Evolutionary conservation across 192 early-diverging fungal species (phyloP).

Genomic region (Coemansia sp.): DNA sequence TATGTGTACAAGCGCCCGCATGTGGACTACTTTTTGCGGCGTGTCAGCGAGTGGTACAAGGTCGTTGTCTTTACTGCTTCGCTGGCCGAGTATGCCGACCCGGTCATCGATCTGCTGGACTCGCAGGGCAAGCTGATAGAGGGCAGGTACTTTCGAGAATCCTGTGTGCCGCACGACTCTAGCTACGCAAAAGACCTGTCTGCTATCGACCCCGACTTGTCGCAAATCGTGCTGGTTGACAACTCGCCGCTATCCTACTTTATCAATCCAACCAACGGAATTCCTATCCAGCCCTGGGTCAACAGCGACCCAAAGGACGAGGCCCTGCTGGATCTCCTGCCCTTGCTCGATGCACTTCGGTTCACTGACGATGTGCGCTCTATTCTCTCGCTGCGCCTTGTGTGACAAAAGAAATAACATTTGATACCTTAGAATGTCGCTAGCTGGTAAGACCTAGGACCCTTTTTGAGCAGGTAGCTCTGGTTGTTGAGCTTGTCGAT

Average conservation of each 20-base stretch:
- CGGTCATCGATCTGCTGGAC: conserved; percentile 61
- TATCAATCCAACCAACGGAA: conserved; percentile 68
- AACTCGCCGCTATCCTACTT: conserved; percentile 74
- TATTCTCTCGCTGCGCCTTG: conserved; percentile 43
- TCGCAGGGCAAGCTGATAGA: conserved; percentile 57
- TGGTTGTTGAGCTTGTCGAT: conserved; percentile 73
- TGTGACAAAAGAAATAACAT: conserved; percentile 15
- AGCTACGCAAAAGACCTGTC: conserved; percentile 69
- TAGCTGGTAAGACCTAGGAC: conserved; percentile 62
- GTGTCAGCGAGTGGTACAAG: conserved; percentile 60
- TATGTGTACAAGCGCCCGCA: conserved; percentile 65
- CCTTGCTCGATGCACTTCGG: conserved; percentile 59
- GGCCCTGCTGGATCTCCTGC: conserved; percentile 61
- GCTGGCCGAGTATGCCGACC: conserved; percentile 67
- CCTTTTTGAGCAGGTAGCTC: conserved; percentile 70
- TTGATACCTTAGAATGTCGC: conserved; percentile 30
- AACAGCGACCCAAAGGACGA: conserved; percentile 65
- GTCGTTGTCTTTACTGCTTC: conserved; percentile 75
- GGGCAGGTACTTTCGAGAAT: conserved; percentile 65
- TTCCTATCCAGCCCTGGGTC: conserved; percentile 69
- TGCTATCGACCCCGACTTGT: conserved; percentile 61
- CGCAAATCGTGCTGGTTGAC: conserved; percentile 67
- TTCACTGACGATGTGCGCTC: conserved; percentile 68
- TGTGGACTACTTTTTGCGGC: conserved; percentile 60
- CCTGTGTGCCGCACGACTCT: conserved; percentile 60